These are phyloP conservation scores for Aspergillus neotritici DNA, from an alignment of 2,329 filamentous ascomycete genomes.

Conservation along the genomic window DNA sequence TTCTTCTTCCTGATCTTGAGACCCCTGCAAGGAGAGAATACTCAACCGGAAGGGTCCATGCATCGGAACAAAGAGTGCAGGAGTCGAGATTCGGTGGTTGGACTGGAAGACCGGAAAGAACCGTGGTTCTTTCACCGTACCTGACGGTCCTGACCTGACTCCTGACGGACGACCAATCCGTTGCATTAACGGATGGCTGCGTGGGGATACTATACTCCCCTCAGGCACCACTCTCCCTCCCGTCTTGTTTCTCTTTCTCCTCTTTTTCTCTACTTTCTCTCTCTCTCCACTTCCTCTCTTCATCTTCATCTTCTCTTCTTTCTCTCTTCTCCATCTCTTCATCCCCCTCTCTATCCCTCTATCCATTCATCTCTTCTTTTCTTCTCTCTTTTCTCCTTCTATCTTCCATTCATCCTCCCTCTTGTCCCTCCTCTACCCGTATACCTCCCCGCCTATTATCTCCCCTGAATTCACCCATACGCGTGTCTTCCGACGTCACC, in stretches of 20 bases:
- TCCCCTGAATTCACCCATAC: slow-evolving; percentile 14
- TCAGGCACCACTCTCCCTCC: slow-evolving; percentile 4
- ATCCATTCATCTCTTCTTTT: slow-evolving; percentile 2
- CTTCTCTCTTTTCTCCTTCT: background rate
- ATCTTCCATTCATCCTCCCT: slow-evolving; percentile 4
- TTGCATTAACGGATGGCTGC: too few species aligned
- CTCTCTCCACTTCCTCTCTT: background rate
- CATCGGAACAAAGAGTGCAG: too few species aligned
- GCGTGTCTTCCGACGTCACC: slow-evolving; percentile 17
- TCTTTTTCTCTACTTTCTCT: slow-evolving; percentile 1
- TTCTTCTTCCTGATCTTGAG: too few species aligned
- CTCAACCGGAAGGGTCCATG: too few species aligned
- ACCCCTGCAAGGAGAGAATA: too few species aligned
- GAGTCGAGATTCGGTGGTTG: too few species aligned
- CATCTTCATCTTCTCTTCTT: background rate
- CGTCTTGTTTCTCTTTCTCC: slow-evolving; percentile 5
- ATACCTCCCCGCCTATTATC: slow-evolving; percentile 10
- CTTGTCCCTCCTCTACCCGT: slow-evolving; percentile 3
- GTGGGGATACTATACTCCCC: too few species aligned
- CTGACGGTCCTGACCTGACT: too few species aligned
- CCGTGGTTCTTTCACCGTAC: too few species aligned
- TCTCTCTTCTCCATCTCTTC: too few species aligned
- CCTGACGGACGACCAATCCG: too few species aligned
- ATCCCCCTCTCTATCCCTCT: slow-evolving; percentile 3
- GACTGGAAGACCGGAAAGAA: too few species aligned